phyloP scores from a whole-genome alignment of 768 basidiomycete genomes.

The Amanita phalloides region DNA sequence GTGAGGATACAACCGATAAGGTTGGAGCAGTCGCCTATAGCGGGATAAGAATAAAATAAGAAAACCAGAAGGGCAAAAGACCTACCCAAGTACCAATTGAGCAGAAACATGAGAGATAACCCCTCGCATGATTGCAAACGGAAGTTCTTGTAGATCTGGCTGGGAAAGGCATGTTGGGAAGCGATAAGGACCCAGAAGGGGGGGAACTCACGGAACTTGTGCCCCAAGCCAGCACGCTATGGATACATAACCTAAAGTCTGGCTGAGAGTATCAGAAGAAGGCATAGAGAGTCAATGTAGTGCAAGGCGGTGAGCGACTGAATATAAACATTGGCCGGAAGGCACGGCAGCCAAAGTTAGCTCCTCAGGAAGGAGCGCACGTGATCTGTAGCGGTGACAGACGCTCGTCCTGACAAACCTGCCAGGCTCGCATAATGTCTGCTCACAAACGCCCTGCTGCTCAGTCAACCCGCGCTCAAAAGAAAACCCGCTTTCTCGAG shows the following conservation, averaged over 20 bases:
- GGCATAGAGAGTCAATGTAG: slow-evolving; percentile 15
- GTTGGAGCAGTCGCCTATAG: slow-evolving; percentile 82
- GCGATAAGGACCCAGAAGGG: not conserved
- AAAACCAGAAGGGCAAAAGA: slow-evolving; percentile 8
- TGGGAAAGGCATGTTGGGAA: slow-evolving; percentile 17
- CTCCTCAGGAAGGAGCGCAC: too few relatives aligned
- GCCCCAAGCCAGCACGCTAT: slow-evolving; percentile 79
- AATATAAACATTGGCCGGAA: slow-evolving; percentile 2
- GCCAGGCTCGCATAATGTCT: slow-evolving; percentile 14
- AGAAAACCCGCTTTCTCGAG: slow-evolving; percentile 75
- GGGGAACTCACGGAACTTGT: slow-evolving; percentile 68
- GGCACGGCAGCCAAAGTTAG: not conserved
- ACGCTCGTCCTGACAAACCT: too few relatives aligned
- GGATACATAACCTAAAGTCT: slow-evolving; percentile 58
- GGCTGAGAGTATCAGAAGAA: slow-evolving; percentile 34
- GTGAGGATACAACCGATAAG: slow-evolving; percentile 87
- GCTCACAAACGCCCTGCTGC: slow-evolving; percentile 23
- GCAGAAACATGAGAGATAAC: slow-evolving; percentile 85
- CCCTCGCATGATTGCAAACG: slow-evolving; percentile 74
- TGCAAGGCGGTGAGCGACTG: slow-evolving; percentile 11
- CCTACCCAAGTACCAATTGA: slow-evolving; percentile 87
- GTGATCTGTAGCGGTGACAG: not conserved
- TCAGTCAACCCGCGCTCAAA: slow-evolving; percentile 24
- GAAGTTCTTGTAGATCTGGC: slow-evolving; percentile 78
- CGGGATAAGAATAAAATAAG: not conserved